Conservation (phyloP, 768 basidiomycete species). For the Pisolithus tinctorius region DNA sequence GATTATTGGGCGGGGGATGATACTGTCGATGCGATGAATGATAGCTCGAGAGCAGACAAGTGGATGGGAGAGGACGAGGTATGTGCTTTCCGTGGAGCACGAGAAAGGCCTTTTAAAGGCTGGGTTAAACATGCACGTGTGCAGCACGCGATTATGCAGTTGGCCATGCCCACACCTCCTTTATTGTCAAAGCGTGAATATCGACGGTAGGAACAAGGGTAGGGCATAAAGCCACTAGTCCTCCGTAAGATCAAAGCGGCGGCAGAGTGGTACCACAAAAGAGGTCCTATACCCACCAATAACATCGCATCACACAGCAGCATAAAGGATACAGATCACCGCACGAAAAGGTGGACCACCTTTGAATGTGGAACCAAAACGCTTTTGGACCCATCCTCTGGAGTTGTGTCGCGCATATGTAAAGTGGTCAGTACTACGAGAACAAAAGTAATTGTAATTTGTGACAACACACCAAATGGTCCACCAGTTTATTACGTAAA, state of each 20-base stretch:
- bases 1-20: not conserved
- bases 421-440: too few species aligned
- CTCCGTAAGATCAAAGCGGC: not conserved
- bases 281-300: not conserved
- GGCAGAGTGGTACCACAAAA: not conserved
- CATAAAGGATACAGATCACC: too few species aligned
- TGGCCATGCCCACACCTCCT: slow-evolving; percentile 5
- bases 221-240: slow-evolving; percentile 9
- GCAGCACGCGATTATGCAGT: slow-evolving; percentile 25
- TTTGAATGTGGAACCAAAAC: too few species aligned
- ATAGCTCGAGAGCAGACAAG: not conserved
- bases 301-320: too few species aligned
- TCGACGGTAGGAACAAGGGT: not conserved
- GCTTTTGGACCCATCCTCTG: too few species aligned
- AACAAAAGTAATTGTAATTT: too few species aligned
- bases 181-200: slow-evolving; percentile 12
- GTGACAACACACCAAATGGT: too few species aligned
- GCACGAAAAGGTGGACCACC: too few species aligned
- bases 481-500: too few species aligned
- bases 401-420: too few species aligned
- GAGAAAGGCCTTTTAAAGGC: slow-evolving; percentile 22
- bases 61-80: slow-evolving; percentile 7
- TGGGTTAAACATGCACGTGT: slow-evolving; percentile 28
- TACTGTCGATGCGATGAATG: not conserved
- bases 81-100: slow-evolving; percentile 17